Evolutionary conservation across 164 flowering plant species (phyloP).

Genomic region (Vitis rupestris): DNA sequence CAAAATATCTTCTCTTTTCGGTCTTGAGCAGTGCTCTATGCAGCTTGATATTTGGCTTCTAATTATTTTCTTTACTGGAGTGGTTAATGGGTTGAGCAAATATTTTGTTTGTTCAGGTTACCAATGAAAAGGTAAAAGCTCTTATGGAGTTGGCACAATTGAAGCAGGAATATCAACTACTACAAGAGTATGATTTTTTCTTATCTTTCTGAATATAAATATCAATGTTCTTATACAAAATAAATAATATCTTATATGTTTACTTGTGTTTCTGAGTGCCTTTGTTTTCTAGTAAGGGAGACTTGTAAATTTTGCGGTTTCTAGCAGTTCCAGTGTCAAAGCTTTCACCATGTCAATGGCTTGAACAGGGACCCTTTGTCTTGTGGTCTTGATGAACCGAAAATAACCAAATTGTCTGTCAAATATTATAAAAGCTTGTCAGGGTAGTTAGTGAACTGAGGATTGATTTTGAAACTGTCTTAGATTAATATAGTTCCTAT

Average conservation of each 20-base stretch:
- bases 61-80: neutral
- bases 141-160: conserved; percentile 89
- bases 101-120: conserved; percentile 55
- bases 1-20: no score
- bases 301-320: neutral
- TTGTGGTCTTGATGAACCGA: neutral
- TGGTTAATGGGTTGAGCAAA: conserved; percentile 7
- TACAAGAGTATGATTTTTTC: conserved; percentile 58
- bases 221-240: neutral
- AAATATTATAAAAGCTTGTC: neutral
- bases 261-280: neutral
- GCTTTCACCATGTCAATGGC: neutral
- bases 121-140: conserved; percentile 91
- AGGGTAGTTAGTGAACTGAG: neutral
- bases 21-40: no score
- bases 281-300: neutral
- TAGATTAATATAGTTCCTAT: neutral
- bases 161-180: conserved; percentile 57
- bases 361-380: neutral
- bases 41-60: neutral
- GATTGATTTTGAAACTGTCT: neutral
- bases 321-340: neutral
- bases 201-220: neutral
- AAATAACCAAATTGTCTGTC: neutral
- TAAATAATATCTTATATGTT: neutral